Conservation (phyloP, 2,329 filamentous ascomycete genomes). For the Xylariaceae sp. region DNA sequence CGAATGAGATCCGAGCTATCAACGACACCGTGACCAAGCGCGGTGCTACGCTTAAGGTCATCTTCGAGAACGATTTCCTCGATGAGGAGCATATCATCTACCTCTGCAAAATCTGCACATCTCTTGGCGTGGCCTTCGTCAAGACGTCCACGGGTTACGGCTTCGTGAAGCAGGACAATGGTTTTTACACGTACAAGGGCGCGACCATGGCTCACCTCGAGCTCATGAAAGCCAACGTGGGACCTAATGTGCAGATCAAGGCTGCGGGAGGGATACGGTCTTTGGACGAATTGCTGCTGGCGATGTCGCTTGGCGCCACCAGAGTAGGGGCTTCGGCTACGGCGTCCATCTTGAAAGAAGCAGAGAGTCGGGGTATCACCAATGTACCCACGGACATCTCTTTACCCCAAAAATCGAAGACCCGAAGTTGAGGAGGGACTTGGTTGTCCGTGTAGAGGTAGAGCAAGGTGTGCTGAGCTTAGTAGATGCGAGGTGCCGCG, state of each 20-base stretch:
- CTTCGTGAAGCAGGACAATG: constrained; percentile 51
- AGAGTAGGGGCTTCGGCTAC: constrained; percentile 55
- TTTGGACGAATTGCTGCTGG: constrained; percentile 50
- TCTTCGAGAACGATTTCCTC: constrained; percentile 59
- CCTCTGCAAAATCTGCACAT: constrained; percentile 52
- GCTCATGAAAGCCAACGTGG: constrained; percentile 47
- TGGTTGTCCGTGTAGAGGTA: too few relatives aligned
- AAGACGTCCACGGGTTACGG: constrained; percentile 60
- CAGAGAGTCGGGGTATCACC: constrained; percentile 33
- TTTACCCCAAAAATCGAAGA: too few relatives aligned
- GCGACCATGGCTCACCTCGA: constrained; percentile 47
- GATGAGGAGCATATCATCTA: constrained; percentile 42
- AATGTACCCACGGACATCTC: constrained; percentile 6
- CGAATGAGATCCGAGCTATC: constrained; percentile 44
- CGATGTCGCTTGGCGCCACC: constrained; percentile 49
- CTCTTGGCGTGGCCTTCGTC: constrained; percentile 48
- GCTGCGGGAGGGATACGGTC: constrained; percentile 54
- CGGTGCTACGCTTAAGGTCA: constrained; percentile 52
- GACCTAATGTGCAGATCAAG: constrained; percentile 47
- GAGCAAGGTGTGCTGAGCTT: too few relatives aligned
- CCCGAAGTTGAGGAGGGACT: too few relatives aligned
- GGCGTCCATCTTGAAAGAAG: constrained; percentile 50
- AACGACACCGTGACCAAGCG: constrained; percentile 42
- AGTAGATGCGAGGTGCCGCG: too few relatives aligned
- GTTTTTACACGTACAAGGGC: constrained; percentile 48